These are phyloP conservation scores for Fagus crenata DNA, from an alignment of 306 rosid species.

Conservation along the genomic window DNA sequence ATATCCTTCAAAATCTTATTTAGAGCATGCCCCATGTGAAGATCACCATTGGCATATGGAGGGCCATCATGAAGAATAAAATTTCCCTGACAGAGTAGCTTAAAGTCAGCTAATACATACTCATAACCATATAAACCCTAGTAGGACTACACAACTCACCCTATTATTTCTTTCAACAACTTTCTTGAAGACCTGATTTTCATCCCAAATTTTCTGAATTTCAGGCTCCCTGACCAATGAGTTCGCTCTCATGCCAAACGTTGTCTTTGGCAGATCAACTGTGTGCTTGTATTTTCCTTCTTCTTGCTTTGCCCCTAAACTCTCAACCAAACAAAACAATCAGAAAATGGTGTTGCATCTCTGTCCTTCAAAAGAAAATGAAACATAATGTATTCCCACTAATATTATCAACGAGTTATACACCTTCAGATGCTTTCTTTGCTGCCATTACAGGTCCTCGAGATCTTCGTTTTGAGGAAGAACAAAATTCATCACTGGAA, in stretches of 20 bases:
- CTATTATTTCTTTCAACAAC: conserved; percentile 73
- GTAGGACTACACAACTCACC: conserved; percentile 48
- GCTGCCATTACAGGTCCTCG: conserved; percentile 93
- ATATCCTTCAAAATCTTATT: conserved; percentile 96
- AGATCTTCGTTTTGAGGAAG: conserved; percentile 80
- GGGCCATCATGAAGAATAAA: conserved; percentile 98
- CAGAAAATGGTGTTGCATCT: conserved; percentile 13
- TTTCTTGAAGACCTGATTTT: conserved; percentile 73
- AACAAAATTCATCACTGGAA: conserved; percentile 41
- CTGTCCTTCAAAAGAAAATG: background rate
- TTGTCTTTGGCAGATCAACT: conserved; percentile 90
- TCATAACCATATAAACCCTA: conserved; percentile 17
- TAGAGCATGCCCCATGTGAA: conserved; percentile 95
- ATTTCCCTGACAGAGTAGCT: conserved; percentile 52
- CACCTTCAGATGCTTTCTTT: conserved; percentile 79
- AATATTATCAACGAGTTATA: conserved; percentile 13
- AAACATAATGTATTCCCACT: conserved; percentile 6
- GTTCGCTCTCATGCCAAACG: conserved; percentile 93
- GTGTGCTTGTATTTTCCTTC: conserved; percentile 97
- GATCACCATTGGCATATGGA: conserved; percentile 98
- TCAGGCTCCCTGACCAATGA: conserved; percentile 83
- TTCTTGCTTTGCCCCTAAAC: conserved; percentile 70
- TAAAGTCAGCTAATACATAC: conserved; percentile 34
- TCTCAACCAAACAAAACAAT: conserved; percentile 32
- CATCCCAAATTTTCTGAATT: conserved; percentile 92